Evolutionary conservation across 148 eudicot genomes (phyloP).

Genomic region (Salicornia ramosissima): DNA sequence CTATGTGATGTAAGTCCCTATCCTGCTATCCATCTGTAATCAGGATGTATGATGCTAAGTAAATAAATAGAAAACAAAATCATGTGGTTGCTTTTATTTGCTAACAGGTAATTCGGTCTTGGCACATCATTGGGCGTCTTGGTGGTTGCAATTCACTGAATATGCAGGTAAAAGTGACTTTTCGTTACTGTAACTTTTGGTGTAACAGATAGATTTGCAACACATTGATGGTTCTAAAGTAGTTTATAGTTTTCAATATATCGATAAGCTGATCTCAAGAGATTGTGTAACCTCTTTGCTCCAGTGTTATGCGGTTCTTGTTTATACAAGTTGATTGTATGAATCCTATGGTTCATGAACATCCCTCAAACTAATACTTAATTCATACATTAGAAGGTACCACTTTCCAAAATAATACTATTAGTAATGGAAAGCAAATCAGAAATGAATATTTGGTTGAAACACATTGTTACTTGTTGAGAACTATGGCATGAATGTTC

Average conservation of each 20-base stretch:
- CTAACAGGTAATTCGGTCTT: conserved; percentile 71
- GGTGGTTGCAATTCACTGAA: conserved; percentile 98
- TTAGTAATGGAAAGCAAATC: neutral
- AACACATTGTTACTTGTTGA: neutral
- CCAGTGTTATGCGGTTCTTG: neutral
- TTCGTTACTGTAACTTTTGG: neutral
- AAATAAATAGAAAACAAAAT: neutral
- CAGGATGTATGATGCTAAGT: neutral
- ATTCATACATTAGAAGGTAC: neutral
- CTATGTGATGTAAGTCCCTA: conserved; percentile 75
- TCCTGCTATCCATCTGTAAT: conserved; percentile 7
- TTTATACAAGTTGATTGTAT: neutral
- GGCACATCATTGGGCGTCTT: conserved; percentile 97
- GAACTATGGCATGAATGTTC: neutral
- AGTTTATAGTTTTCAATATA: neutral
- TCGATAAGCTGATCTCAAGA: neutral
- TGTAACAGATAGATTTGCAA: neutral
- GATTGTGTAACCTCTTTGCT: neutral
- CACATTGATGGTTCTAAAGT: neutral
- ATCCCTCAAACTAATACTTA: neutral
- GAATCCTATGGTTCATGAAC: conserved; percentile 2
- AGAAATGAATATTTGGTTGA: too few species aligned
- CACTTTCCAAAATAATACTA: neutral
- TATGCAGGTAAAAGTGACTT: conserved; percentile 64
- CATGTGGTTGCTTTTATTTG: conserved; percentile 14